Evolutionary conservation across 2,329 filamentous ascomycete species (phyloP).

Genomic region (Epichloe sylvatica): DNA sequence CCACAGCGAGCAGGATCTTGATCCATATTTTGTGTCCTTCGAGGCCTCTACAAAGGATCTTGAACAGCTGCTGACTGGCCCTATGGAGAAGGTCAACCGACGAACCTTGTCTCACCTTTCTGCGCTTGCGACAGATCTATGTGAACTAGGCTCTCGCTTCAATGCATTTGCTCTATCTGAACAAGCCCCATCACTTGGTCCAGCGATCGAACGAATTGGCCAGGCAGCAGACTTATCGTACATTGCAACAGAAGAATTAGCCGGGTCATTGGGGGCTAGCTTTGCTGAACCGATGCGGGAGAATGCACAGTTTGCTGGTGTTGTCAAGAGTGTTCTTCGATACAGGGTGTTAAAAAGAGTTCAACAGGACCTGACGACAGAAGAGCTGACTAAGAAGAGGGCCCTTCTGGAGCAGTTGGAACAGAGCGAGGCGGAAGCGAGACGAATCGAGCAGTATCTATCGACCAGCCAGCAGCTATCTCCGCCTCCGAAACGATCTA

Average conservation of each 20-base stretch:
- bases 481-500: slow-evolving; percentile 52
- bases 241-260: slow-evolving; percentile 85
- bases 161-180: slow-evolving; percentile 96
- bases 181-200: slow-evolving; percentile 72
- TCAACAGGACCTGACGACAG: slow-evolving; percentile 92
- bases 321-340: slow-evolving; percentile 75
- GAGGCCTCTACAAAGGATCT: slow-evolving; percentile 86
- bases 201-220: slow-evolving; percentile 85
- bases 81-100: slow-evolving; percentile 93
- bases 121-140: slow-evolving; percentile 71
- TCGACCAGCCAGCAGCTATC: slow-evolving; percentile 53
- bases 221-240: slow-evolving; percentile 95
- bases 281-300: slow-evolving; percentile 98
- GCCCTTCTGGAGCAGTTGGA: slow-evolving; percentile 76
- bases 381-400: slow-evolving; percentile 81
- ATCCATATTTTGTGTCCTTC: slow-evolving; percentile 91
- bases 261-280: slow-evolving; percentile 72
- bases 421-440: slow-evolving; percentile 81
- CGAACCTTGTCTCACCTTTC: slow-evolving; percentile 76
- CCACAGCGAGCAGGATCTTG: slow-evolving; percentile 76
- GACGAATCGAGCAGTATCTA: slow-evolving; percentile 86
- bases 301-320: slow-evolving; percentile 90
- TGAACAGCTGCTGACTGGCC: slow-evolving; percentile 74
- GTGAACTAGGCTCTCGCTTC: slow-evolving; percentile 87
- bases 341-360: slow-evolving; percentile 89